Evolutionary conservation across 768 basidiomycete genomes (phyloP), one percentile per base, ranked within the genome.

Genomic region (Boletellus sp.): DNA sequence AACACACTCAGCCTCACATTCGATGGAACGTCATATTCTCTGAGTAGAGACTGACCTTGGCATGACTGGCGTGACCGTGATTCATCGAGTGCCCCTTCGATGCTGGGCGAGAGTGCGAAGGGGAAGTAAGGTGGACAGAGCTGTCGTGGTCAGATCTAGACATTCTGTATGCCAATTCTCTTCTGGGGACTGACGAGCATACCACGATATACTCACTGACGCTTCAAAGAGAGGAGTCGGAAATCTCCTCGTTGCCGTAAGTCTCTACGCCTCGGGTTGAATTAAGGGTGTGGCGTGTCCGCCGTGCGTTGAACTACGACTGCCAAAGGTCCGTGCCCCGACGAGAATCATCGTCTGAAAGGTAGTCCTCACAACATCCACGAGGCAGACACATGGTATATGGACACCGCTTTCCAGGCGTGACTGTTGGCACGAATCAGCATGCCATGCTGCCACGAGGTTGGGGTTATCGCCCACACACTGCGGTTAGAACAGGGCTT

Each of bases 311-410:
- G 41, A 41, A 45, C 33, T 28, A 42, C 26, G 19, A 23, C 41
- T 33, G 41, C 4, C 26, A 39, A 22, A 33, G 42, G 42, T 26
- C 9, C 33, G n/a, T n/a, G n/a, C 20, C 24, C 17, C 11, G 19
- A 33, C 20, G 40, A 32, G 34, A 20, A 38, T 39, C 23, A 36
- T 38, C 47, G 35, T 37, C 38, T 47, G 50, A 48, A 32, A 42
- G 19, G 32, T 16, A 32, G 34, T 48, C 42, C 43, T 53, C 47
- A 26, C 24, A 41, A 34, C 41, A 34, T 51, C 15, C 58, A 66
- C 40, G 61, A 52, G 65, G 65, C 41, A 44, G 36, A 55, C 57
- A 54, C 60, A 51, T 62, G 60, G 41, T 24, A 6, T 35, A 36
- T 19, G 38, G 17, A 45, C 33, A 33, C 20, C 33, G 16, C 39